A percentile compares a stretch with the other conserved stretches of the same genome.
Conservation (phyloP, 2,329 filamentous ascomycete genomes). For the Fusarium neocosmosporiellum region DNA sequence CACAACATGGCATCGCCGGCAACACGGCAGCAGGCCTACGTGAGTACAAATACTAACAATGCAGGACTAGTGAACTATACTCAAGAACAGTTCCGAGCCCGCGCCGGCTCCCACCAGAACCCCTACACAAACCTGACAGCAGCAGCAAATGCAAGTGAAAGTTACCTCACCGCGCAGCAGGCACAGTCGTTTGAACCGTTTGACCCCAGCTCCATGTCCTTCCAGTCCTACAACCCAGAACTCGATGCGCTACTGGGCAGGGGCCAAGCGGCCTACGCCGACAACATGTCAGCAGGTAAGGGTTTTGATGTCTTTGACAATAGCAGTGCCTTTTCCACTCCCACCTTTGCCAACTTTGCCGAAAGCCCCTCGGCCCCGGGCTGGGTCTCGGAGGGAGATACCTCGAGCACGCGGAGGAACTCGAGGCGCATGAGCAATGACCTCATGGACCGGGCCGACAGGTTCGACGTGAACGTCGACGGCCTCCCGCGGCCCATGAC, state of each 20-base stretch:
- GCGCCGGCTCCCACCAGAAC: conserved; percentile 70
- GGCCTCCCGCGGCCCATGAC: conserved; percentile 66
- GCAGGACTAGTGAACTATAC: conserved; percentile 64
- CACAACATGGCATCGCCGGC: conserved; percentile 50
- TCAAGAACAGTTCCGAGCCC: conserved; percentile 81
- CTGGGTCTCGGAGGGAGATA: conserved; percentile 65
- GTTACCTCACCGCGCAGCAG: conserved; percentile 68
- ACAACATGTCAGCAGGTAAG: conserved; percentile 55
- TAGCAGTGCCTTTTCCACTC: conserved; percentile 60
- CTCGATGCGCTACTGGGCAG: conserved; percentile 60
- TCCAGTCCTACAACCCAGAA: conserved; percentile 59
- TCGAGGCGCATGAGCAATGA: conserved; percentile 68
- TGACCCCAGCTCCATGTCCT: conserved; percentile 57
- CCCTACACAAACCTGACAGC: conserved; percentile 48
- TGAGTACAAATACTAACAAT: conserved; percentile 67
- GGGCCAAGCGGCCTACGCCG: conserved; percentile 56
- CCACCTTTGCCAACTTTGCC: conserved; percentile 62
- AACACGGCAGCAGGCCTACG: conserved; percentile 49
- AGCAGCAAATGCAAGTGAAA: conserved; percentile 58
- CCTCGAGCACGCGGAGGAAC: conserved; percentile 54
- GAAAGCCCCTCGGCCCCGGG: conserved; percentile 59
- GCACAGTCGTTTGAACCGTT: conserved; percentile 63
- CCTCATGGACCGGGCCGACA: conserved; percentile 69
- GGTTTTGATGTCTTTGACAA: conserved; percentile 63
- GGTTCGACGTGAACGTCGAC: conserved; percentile 66